Base-by-base conservation (phyloP, 495 filamentous ascomycete genomes). In the Aspergillus kassunensis region DNA sequence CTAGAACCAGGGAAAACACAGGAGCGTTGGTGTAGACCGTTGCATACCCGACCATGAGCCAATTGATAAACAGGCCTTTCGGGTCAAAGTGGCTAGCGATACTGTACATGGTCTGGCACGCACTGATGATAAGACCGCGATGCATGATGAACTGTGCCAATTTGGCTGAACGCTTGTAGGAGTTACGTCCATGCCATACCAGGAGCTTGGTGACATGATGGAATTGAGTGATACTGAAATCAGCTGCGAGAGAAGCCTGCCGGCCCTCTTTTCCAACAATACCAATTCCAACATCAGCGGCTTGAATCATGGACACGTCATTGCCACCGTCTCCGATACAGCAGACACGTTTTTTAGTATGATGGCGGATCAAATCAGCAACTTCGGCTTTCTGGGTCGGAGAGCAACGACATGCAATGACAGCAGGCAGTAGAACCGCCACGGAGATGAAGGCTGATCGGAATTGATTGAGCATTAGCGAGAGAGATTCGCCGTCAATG, bases 261-360 rank as follows among this genome's bases (percentile, higher is more conserved):
- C 89, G 84, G 15, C 95, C 95, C 70, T 99, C 95, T 70, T 97
- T 97, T 37, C 95, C 95, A 9, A 97, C 95, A 54, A 99, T 97
- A 27, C 95, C 95, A 51, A 99, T 90, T 34, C 95, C 95, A 1
- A 99, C 90, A 60, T 97, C 95, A 1, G 95, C 95, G 6, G 93
- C 91, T 71, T 96, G 92, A 58, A 99, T 99, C 95, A 99, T 99
- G 44, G 86, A 91, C 24, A 99, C 95, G 66, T 99, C 95, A 71
- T 99, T 99, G 44, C 93, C 93, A 34, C 93, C 93, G 58, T 99
- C 93, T 36, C 93, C 93, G 58, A 99, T 97, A 62, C 91, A 96
- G 67, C 90, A 95, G 23, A 96, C 86, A 27, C 95, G 86, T 64
- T 97, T 97, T 65, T 86, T 86, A 9, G 95, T 99, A 72, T 89